Base-by-base conservation (phyloP, 1,139 yeast genomes). In the Suzukiozyma palmioleophila region DNA sequence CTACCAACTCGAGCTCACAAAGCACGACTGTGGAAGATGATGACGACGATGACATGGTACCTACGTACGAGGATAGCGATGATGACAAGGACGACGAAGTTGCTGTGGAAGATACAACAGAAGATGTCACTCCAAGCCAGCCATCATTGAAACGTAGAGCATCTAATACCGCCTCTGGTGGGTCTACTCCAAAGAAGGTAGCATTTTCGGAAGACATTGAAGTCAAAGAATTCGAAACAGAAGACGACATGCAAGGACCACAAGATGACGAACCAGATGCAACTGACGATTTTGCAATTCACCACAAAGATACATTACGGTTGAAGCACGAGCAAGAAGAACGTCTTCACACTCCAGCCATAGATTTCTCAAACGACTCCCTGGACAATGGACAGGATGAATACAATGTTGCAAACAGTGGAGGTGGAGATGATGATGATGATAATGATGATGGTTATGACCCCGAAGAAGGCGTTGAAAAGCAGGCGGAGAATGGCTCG, bases 141-240 rank as follows among this genome's bases (percentile, higher is more conserved):
- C 51, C 54, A 2, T 41, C 59, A 8, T 56, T 59, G 41, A 57
- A 59, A 46, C 43, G 49, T 35, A 50, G 52, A 37, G 39, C 47
- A 15, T 48, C 59, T 4, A 52, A 44, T 34, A 47, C 59, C 1
- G 54, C 59, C 3, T 59, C 62, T 10, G 62, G 63, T 3, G 56
- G 52, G 11, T 56, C 63, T 0, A 57, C 66, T 3, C 66, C 66
- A 2, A 71, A 70, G 42, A 49, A 66, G 16, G 77, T 71, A 8
- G 75, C 76, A 12, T 71, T 71, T 45, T 63, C 74, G 0, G 75
- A 70, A 38, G 68, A 69, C 39, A 57, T 71, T n/a, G 70, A 69
- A 46, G 62, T 71, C 16, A 69, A 70, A 45, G 77, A 71, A 45
- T 70, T 55, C 40, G 69, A 65, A 32, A 49, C 64, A 12, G 75